Percentiles rank a stretch among this genome's conserved stretches.
Evolutionary conservation across 139 green algal species (phyloP).

Genomic region (Marvania coccoides): DNA sequence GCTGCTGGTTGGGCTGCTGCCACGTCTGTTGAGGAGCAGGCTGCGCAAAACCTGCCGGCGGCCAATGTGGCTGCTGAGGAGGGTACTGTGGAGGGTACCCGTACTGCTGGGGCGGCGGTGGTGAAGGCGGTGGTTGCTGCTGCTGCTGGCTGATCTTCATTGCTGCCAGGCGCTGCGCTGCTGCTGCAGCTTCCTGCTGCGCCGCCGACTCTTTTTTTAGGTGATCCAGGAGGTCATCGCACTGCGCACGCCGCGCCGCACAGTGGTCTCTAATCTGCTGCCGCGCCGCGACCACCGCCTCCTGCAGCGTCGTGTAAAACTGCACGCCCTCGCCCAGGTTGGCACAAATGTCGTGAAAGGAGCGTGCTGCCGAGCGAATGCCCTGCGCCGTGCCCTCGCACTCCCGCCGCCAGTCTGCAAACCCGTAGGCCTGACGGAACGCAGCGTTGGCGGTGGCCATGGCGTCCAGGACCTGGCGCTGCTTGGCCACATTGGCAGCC

Average conservation of each 20-base stretch:
- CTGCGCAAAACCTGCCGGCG: too few relatives aligned
- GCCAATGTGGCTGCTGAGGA: too few relatives aligned
- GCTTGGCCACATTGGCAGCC: constrained; percentile 49
- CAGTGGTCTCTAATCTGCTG: constrained; percentile 76
- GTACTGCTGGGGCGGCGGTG: too few relatives aligned
- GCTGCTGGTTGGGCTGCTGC: neutral
- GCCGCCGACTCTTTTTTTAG: constrained; percentile 8
- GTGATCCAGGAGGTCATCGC: constrained; percentile 39
- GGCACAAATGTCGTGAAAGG: constrained; percentile 65
- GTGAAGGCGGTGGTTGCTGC: too few relatives aligned
- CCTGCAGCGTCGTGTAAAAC: constrained; percentile 79
- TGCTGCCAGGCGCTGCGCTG: neutral
- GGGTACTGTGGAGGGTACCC: too few relatives aligned
- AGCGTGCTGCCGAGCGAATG: constrained; percentile 20
- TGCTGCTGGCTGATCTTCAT: neutral
- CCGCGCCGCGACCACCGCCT: constrained; percentile 49
- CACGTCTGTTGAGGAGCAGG: neutral
- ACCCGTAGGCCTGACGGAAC: constrained; percentile 36
- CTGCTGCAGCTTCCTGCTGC: neutral
- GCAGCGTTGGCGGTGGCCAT: constrained; percentile 29
- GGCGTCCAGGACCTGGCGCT: constrained; percentile 47
- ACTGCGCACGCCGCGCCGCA: constrained; percentile 54
- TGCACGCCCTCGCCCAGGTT: constrained; percentile 74
- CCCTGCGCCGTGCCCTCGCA: constrained; percentile 44
- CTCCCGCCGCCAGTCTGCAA: constrained; percentile 45